Base-by-base conservation (phyloP, 2,329 filamentous ascomycete genomes). In the Fusarium lyarnte region DNA sequence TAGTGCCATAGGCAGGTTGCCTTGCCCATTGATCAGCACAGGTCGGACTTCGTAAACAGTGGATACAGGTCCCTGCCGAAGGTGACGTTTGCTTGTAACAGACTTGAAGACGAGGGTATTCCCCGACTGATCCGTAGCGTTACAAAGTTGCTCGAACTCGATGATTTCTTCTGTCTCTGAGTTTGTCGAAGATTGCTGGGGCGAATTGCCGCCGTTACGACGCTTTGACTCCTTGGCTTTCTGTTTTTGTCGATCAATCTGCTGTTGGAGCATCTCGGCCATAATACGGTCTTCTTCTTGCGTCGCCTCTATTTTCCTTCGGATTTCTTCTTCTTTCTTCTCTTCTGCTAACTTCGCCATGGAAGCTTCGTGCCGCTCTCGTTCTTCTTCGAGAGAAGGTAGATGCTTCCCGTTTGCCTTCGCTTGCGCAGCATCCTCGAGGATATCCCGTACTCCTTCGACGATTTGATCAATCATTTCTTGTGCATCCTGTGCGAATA, bases 341-440 rank as follows among this genome's bases (percentile, higher is more conserved):
- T 86, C 87, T 81, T 84, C 84, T 74, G 87, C 92, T 57, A 89
- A 82, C 76, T 87, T 86, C 49, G 89, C 89, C 33, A 93, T 85
- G 29, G 89, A 89, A 27, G 92, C 92, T 82, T 97, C 93, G 70
- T 97, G 94, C 19, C 90, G 90, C 33, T 93, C 94, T 42, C 95
- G 90, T 81, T 98, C 95, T 76, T 97, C 94, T 77, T 97, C 94
- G 11, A 98, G 85, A 36, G 94, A 97, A 3, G 94, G 94, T 21
- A 97, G 84, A 69, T 94, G 89, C 61, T 91, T 89, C 36, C 94
- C 93, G 61, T 91, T 89, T 52, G 92, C 91, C 74, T 93, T 93
- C 33, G 91, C 90, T 73, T 91, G 87, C 3, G 94, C 93, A n/a
- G 94, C 94, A 80, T 97, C 93, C 81, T 98, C 94, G 8, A 98